Evolutionary conservation across 2,329 filamentous ascomycete genomes (phyloP).

Genomic region (Fusarium newnesense): DNA sequence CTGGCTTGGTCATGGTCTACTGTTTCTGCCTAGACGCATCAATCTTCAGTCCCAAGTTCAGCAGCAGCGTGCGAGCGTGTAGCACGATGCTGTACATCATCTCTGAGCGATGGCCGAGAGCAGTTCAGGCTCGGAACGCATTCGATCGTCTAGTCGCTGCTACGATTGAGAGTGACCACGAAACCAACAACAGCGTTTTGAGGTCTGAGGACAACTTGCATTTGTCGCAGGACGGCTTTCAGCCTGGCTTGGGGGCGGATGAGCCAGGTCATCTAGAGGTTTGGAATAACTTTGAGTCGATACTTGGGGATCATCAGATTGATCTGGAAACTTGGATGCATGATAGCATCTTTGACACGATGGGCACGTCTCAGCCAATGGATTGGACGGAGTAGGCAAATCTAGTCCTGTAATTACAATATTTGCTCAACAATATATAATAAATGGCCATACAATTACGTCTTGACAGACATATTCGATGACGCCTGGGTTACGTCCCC

Average conservation of each 20-base stretch:
- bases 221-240: not conserved
- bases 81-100: not conserved
- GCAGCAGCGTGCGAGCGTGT: not conserved
- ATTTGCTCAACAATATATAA: too few species aligned
- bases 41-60: not conserved
- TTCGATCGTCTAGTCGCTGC: not conserved
- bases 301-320: not conserved
- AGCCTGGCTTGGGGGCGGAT: not conserved
- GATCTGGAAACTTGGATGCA: conserved; percentile 1
- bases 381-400: not conserved
- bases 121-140: not conserved
- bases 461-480: too few species aligned
- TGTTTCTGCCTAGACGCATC: not conserved
- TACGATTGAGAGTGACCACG: not conserved
- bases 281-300: not conserved
- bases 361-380: not conserved
- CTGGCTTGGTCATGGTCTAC: not conserved
- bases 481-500: too few species aligned
- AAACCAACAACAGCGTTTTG: fast-evolving
- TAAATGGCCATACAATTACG: not conserved
- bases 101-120: not conserved
- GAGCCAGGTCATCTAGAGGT: not conserved
- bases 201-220: not conserved
- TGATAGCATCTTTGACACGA: not conserved
- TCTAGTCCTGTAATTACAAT: fast-evolving